These are phyloP conservation scores for Fraxinus sp. DNA, from an alignment of 305 asterid species.

Conservation along the genomic window DNA sequence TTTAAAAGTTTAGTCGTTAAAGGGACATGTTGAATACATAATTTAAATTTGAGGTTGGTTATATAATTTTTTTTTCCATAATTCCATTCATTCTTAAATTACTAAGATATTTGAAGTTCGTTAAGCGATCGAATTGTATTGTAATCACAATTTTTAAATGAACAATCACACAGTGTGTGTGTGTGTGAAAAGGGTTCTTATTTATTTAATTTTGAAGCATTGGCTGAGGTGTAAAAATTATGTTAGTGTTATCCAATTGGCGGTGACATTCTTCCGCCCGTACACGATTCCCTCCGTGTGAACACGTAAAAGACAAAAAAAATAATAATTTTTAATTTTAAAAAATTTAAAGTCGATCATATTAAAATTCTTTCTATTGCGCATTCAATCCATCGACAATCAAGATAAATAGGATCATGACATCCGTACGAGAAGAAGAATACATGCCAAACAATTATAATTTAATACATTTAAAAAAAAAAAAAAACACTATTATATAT, in stretches of 20 bases:
- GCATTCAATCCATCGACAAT: not conserved
- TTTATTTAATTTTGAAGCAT: not conserved
- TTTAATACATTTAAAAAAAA: no score
- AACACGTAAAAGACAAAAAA: not conserved
- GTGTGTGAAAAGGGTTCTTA: not conserved
- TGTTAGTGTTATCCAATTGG: conserved; percentile 17
- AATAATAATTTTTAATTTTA: not conserved
- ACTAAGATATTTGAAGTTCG: no score
- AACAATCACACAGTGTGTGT: not conserved
- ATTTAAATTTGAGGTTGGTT: not conserved
- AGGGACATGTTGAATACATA: no score
- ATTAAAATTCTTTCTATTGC: not conserved
- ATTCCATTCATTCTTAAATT: not conserved
- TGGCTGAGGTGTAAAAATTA: conserved; percentile 18
- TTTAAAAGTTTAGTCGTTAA: no score
- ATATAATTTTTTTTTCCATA: no score
- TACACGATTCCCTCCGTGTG: not conserved
- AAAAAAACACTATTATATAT: no score
- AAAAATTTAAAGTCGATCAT: not conserved
- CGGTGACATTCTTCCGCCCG: not conserved
- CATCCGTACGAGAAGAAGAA: not conserved
- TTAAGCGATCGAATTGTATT: no score
- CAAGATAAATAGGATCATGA: not conserved
- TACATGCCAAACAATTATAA: not conserved
- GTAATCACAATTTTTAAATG: not conserved